Percentiles rank a stretch among this genome's conserved stretches.
phyloP scores from a whole-genome alignment of 176 grass and related monocot genomes.

The Elymus sibiricus region DNA sequence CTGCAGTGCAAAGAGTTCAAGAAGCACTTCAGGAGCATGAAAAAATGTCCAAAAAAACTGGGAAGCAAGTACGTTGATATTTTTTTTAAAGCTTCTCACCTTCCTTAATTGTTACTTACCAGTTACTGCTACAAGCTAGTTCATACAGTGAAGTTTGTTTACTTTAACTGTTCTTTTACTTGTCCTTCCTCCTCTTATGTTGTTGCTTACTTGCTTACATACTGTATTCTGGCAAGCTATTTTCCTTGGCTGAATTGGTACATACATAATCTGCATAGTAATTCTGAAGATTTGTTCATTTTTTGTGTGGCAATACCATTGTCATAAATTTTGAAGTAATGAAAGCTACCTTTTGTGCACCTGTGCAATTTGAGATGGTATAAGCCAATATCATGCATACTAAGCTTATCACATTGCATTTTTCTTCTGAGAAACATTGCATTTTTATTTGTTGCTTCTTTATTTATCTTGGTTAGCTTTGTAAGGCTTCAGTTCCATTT shows the following conservation, averaged over 20 bases:
- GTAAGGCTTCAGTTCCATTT: background rate
- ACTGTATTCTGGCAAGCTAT: constrained; percentile 14
- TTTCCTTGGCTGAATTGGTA: background rate
- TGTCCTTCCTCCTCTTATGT: background rate
- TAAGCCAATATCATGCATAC: background rate
- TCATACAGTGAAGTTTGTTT: background rate
- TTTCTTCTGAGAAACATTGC: background rate
- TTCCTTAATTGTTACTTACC: constrained; percentile 20
- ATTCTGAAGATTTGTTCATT: constrained; percentile 6
- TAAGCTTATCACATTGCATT: background rate
- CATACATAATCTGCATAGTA: background rate
- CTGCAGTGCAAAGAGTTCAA: constrained; percentile 71
- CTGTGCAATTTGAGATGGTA: constrained; percentile 1
- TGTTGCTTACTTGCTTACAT: background rate
- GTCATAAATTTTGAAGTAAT: constrained; percentile 15
- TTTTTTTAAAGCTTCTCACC: background rate
- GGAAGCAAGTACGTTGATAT: constrained; percentile 56
- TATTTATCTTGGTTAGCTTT: constrained; percentile 2
- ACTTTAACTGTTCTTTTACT: background rate
- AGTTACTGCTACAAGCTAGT: constrained; percentile 18
- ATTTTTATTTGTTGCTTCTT: constrained; percentile 2
- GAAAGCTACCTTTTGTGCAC: background rate
- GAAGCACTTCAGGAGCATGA: constrained; percentile 78
- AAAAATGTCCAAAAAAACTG: constrained; percentile 39
- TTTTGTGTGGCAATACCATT: background rate